A percentile compares a stretch with the other conserved stretches of the same genome.
These are phyloP conservation scores for Oryza nivara DNA, from an alignment of 176 grass and related monocot genomes.

Conservation along the genomic window DNA sequence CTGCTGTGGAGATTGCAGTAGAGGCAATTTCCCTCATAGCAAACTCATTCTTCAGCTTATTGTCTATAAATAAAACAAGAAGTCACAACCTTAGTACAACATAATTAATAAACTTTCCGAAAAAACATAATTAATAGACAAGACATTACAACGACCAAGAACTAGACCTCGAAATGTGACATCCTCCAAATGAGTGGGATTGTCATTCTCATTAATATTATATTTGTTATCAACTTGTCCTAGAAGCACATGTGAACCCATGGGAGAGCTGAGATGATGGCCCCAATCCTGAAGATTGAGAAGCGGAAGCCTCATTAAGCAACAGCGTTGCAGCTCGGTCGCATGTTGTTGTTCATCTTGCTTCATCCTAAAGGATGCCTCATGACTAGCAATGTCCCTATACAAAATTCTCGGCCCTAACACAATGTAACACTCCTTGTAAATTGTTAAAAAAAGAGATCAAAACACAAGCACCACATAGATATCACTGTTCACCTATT, in stretches of 20 bases:
- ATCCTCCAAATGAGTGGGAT: slow-evolving; percentile 37
- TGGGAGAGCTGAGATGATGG: slow-evolving; percentile 35
- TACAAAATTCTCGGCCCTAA: slow-evolving; percentile 66
- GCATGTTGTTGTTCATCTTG: slow-evolving; percentile 71
- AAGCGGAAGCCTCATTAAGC: slow-evolving; percentile 67
- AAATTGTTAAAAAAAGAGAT: not conserved
- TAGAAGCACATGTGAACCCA: not conserved
- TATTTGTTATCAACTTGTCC: slow-evolving; percentile 40
- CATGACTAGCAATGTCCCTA: slow-evolving; percentile 46
- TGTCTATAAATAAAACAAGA: slow-evolving; percentile 47
- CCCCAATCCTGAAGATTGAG: slow-evolving; percentile 56
- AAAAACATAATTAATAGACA: no score
- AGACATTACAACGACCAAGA: no score
- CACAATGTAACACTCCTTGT: not conserved
- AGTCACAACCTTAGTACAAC: not conserved
- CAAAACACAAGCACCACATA: not conserved
- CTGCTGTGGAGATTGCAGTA: not conserved
- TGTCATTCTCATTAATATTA: slow-evolving; percentile 30
- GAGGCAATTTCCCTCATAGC: slow-evolving; percentile 25
- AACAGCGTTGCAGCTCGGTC: slow-evolving; percentile 56
- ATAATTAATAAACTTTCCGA: no score
- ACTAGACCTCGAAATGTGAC: slow-evolving; percentile 50
- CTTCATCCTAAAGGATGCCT: slow-evolving; percentile 69
- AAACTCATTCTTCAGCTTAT: slow-evolving; percentile 42
- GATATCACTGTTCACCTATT: slow-evolving; percentile 51